Percentiles rank a stretch among this genome's conserved stretches.
Conservation (phyloP, 164 flowering plant species). For the Liquidambar formosana region DNA sequence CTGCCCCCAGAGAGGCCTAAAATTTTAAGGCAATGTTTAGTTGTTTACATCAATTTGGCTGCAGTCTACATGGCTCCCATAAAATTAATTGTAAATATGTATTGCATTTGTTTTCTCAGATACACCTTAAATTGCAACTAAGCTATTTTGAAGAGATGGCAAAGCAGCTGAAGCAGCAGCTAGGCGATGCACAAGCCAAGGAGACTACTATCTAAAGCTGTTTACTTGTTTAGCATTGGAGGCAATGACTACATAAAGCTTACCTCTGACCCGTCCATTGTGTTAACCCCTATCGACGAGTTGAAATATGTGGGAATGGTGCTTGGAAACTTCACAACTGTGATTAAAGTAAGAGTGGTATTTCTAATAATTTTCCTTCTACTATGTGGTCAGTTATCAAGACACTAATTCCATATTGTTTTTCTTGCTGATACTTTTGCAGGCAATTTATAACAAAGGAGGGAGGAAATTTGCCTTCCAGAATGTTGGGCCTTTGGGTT, state of each 20-base stretch:
- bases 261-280: background rate
- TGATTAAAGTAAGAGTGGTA: slow-evolving; percentile 12
- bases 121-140: slow-evolving; percentile 22
- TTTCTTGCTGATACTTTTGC: background rate
- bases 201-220: slow-evolving; percentile 19
- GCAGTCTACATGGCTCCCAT: too few relatives aligned
- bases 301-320: slow-evolving; percentile 16
- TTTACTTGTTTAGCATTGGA: slow-evolving; percentile 30
- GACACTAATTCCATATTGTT: background rate
- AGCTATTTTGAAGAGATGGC: slow-evolving; percentile 15
- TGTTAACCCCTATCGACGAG: background rate
- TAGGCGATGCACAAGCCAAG: slow-evolving; percentile 21
- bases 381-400: too few relatives aligned
- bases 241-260: slow-evolving; percentile 27
- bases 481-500: slow-evolving; percentile 10
- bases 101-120: slow-evolving; percentile 6
- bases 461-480: slow-evolving; percentile 12
- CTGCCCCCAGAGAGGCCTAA: too few relatives aligned
- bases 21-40: too few relatives aligned
- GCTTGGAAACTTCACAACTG: slow-evolving; percentile 20
- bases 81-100: too few relatives aligned
- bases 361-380: too few relatives aligned
- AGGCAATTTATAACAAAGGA: slow-evolving; percentile 7
- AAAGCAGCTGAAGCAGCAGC: slow-evolving; percentile 14
- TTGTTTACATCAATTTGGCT: too few relatives aligned